Base-by-base conservation (phyloP, 257 asterid genomes). In the Solanum piurae region DNA sequence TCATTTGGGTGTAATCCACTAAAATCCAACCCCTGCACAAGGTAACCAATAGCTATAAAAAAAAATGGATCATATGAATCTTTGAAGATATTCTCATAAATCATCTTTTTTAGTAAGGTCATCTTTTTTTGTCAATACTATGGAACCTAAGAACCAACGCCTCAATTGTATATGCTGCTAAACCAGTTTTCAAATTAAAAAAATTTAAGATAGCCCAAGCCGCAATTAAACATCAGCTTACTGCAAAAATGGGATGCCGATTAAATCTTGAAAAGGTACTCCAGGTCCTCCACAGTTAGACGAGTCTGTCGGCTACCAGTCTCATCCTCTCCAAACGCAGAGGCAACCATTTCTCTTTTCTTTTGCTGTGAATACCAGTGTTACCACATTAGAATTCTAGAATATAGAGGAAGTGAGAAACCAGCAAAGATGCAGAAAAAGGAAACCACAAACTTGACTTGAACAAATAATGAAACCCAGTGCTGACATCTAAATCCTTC, bases 251-350 rank as follows among this genome's bases (percentile, higher is more conserved):
- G 46, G 64, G 80, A 29, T 31, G 83, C 87, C 37, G 33, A 14
- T 29, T 83, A 83, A 31, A 31, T 90, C 89, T 89, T 92, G 92
- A 95, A 97, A 12, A 97, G 95, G 91, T 97, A 97, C 88, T 93
- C 92, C 90, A 97, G 88, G 87, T 97, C 99, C 80, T 97, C 98
- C 86, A 93, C 95, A 6, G 99, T 97, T 25, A 97, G 98, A 84
- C 98, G 94, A 62, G 96, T 92, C 89, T 93, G 96, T 12, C 94
- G 91, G 88, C 94, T 83, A 34, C 99, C 98, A 5, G 92, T 89
- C 90, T 94, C 96, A 38, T 95, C 95, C 91, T 97, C 99, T 71
- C 99, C 99, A 88, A 97, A 97, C 21, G 99, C 99, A 34, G 97
- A 93, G 7, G 98, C 93, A 46, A 97, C 99, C 99, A 95, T 94